Percentiles rank a stretch among this genome's conserved stretches.
Evolutionary conservation across 345 rosid genomes (phyloP).

Genomic region (Rhodamnia argentea): DNA sequence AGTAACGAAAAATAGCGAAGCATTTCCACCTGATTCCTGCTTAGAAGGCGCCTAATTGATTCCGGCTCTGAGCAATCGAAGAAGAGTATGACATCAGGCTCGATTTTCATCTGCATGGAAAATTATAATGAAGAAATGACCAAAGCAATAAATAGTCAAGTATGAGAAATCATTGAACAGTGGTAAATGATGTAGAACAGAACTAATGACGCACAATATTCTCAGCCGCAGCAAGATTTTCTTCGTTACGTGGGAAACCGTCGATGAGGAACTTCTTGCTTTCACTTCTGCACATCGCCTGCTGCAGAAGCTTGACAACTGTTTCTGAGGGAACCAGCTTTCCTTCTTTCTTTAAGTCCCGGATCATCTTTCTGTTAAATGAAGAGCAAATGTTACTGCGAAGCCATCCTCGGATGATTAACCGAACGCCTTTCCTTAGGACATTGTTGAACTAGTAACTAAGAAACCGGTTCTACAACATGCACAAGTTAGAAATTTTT

Average conservation of each 20-base stretch:
- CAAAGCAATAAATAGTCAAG: neutral
- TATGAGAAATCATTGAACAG: neutral
- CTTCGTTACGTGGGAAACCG: conserved; percentile 28
- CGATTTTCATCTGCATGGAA: conserved; percentile 14
- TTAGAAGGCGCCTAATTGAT: conserved; percentile 12
- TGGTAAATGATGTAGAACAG: neutral
- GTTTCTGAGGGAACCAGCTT: conserved; percentile 27
- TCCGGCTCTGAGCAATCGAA: conserved; percentile 19
- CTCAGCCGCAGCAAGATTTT: conserved; percentile 17
- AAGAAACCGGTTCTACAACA: neutral
- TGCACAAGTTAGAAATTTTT: neutral
- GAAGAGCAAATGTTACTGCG: neutral
- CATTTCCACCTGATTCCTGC: conserved; percentile 12
- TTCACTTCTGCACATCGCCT: conserved; percentile 12
- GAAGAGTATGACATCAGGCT: conserved; percentile 12
- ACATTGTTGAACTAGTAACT: neutral
- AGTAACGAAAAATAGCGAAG: neutral
- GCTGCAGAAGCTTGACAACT: conserved; percentile 16
- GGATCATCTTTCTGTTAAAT: conserved; percentile 8
- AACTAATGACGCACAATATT: conserved; percentile 1
- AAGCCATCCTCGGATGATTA: neutral
- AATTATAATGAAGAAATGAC: neutral
- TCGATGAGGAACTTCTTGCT: conserved; percentile 20
- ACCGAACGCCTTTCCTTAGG: neutral
- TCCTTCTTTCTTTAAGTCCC: conserved; percentile 17